phyloP scores from a whole-genome alignment of 2,329 filamentous ascomycete genomes.

The Hysterium pulicare region DNA sequence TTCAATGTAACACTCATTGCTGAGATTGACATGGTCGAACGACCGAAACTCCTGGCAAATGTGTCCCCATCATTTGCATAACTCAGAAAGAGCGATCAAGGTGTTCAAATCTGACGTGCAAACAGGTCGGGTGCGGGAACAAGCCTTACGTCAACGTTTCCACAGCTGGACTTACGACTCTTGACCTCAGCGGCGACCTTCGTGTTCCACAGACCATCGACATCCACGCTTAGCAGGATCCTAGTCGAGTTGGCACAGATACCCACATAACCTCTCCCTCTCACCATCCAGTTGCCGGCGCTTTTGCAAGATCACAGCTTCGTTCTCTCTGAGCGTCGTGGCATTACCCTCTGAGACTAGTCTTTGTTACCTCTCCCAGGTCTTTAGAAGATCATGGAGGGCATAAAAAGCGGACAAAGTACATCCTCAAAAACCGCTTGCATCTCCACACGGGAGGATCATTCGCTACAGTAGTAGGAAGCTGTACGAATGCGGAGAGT shows the following conservation, averaged over 20 bases:
- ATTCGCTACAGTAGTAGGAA: conserved; percentile 18
- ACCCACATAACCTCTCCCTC: conserved; percentile 12
- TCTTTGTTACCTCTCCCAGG: conserved; percentile 85
- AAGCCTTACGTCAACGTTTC: conserved; percentile 13
- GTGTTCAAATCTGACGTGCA: conserved; percentile 4
- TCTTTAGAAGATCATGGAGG: conserved; percentile 53
- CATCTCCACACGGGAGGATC: conserved; percentile 34
- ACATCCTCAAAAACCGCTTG: conserved; percentile 92
- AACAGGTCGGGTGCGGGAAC: conserved; percentile 14
- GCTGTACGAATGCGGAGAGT: conserved; percentile 33
- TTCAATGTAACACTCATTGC: conserved; percentile 5
- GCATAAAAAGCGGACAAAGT: conserved; percentile 79
- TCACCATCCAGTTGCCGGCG: conserved; percentile 11
- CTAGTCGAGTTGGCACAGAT: conserved; percentile 27
- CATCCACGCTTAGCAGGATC: conserved; percentile 6
- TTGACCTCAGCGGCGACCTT: no score
- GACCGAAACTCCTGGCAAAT: conserved; percentile 9
- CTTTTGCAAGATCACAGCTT: conserved; percentile 18
- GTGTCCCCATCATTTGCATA: conserved; percentile 8
- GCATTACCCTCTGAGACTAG: conserved; percentile 85
- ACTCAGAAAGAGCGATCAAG: conserved; percentile 10
- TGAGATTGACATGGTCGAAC: conserved; percentile 13
- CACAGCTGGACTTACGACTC: conserved; percentile 3
- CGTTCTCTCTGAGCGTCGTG: conserved; percentile 69
- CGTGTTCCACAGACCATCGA: no score